Base-by-base conservation (phyloP, 148 eudicot species). In the Silene uniflora region DNA sequence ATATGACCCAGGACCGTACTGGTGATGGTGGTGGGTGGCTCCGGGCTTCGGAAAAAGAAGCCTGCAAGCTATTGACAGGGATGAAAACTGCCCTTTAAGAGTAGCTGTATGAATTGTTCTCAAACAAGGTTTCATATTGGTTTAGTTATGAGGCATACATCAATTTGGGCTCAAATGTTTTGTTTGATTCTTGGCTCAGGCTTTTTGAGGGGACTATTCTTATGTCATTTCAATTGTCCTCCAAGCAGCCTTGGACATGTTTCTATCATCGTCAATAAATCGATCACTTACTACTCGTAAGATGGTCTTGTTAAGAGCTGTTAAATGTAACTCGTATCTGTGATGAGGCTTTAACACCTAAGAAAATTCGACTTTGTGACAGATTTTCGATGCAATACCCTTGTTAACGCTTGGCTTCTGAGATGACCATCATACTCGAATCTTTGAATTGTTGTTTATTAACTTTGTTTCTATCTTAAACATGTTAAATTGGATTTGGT, bases 291-390 rank as follows among this genome's bases (percentile, higher is more conserved):
- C n/a, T n/a, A n/a, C n/a, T n/a, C n/a, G n/a, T n/a, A n/a, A n/a
- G n/a, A n/a, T n/a, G n/a, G n/a, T n/a, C n/a, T n/a, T n/a, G n/a
- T n/a, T n/a, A n/a, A n/a, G n/a, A n/a, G 44, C 7, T 5, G n/a
- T n/a, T n/a, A 39, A 32, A 10, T 24, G 13, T n/a, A n/a, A n/a
- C n/a, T 29, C 6, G 6, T n/a, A n/a, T 75, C 78, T 10, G 86
- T 86, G 90, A 88, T 88, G 90, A 88, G 87, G 71, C 67, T 70
- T 73, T 84, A 84, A 89, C 93, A 89, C 76, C 74, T 89, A 84
- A 89, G 93, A 80, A 76, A 86, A 67, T 81, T 76, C 67, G 67
- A 82, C 84, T 75, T 71, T 72, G 75, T 84, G 77, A 29, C 52
- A 70, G 74, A 62, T 82, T 71, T 74, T 82, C 85, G 39, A 73